Conservation (phyloP, 495 filamentous ascomycete species). For the Aspergillus nanangensis region DNA sequence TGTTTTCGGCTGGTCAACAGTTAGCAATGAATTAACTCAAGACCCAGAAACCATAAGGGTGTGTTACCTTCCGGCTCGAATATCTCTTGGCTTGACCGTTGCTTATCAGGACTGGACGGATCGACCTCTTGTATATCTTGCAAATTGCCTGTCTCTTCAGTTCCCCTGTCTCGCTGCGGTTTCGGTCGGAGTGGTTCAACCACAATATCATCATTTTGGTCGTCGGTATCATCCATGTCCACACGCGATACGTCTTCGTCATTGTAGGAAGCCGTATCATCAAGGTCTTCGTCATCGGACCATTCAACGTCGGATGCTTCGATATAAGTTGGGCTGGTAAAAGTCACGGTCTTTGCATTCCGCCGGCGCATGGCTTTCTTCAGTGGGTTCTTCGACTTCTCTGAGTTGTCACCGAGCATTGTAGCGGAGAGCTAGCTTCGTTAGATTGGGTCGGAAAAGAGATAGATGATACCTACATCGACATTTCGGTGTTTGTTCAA, state of each 20-base stretch:
- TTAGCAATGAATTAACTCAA: background rate
- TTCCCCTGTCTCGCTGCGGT: constrained; percentile 29
- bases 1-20: constrained; percentile 41
- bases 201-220: constrained; percentile 36
- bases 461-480: constrained; percentile 60
- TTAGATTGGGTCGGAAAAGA: constrained; percentile 10
- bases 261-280: constrained; percentile 50
- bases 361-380: constrained; percentile 86
- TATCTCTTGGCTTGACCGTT: constrained; percentile 62
- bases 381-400: constrained; percentile 84
- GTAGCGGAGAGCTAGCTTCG: constrained; percentile 72
- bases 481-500: constrained; percentile 98
- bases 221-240: constrained; percentile 36
- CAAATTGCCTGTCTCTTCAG: constrained; percentile 27
- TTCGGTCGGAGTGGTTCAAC: constrained; percentile 44
- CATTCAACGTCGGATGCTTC: constrained; percentile 90
- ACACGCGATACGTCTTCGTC: constrained; percentile 49
- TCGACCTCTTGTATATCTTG: constrained; percentile 27
- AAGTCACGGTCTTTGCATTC: constrained; percentile 86
- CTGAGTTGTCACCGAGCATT: constrained; percentile 88
- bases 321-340: constrained; percentile 80
- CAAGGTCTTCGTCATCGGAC: constrained; percentile 75
- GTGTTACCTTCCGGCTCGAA: constrained; percentile 46
- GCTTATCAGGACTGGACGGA: constrained; percentile 31
- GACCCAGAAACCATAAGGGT: background rate